Conservation (phyloP, 1,139 yeast genomes). For the Diutina siamensis region DNA sequence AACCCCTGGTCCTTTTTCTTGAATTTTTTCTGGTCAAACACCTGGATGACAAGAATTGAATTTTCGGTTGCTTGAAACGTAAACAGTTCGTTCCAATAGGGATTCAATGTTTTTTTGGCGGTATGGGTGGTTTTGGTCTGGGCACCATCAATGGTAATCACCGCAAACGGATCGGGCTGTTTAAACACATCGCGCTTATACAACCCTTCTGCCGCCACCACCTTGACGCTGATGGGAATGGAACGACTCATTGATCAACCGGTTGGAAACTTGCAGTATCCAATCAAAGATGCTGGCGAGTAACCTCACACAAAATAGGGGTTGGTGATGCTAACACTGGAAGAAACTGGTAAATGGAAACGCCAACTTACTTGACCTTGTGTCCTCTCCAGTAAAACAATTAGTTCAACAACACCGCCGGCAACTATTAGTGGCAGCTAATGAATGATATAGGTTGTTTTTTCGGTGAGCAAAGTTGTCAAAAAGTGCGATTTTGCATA, state of each 20-base stretch:
- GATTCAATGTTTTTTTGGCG: slow-evolving; percentile 87
- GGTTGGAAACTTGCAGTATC: too few species aligned
- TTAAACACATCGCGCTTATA: slow-evolving; percentile 92
- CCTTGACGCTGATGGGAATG: slow-evolving; percentile 46
- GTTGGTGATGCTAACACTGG: too few species aligned
- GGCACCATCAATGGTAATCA: slow-evolving; percentile 89
- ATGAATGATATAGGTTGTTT: not conserved
- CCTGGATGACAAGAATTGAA: slow-evolving; percentile 83
- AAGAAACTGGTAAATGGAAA: too few species aligned
- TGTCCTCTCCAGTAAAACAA: too few species aligned
- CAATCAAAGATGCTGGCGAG: too few species aligned
- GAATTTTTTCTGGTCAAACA: slow-evolving; percentile 93
- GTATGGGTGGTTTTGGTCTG: slow-evolving; percentile 94
- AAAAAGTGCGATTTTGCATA: not conserved
- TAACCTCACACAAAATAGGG: too few species aligned
- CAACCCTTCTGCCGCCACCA: slow-evolving; percentile 92
- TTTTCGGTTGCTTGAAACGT: slow-evolving; percentile 69
- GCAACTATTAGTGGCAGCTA: not conserved
- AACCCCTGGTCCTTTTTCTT: slow-evolving; percentile 99
- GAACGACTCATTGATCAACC: not conserved
- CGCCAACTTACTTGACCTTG: too few species aligned
- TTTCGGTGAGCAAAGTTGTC: not conserved
- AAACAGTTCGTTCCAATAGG: slow-evolving; percentile 95
- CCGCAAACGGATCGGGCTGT: slow-evolving; percentile 97
- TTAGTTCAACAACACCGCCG: not conserved